Conservation (phyloP, 345 rosid species). For the Heritiera fomes region DNA sequence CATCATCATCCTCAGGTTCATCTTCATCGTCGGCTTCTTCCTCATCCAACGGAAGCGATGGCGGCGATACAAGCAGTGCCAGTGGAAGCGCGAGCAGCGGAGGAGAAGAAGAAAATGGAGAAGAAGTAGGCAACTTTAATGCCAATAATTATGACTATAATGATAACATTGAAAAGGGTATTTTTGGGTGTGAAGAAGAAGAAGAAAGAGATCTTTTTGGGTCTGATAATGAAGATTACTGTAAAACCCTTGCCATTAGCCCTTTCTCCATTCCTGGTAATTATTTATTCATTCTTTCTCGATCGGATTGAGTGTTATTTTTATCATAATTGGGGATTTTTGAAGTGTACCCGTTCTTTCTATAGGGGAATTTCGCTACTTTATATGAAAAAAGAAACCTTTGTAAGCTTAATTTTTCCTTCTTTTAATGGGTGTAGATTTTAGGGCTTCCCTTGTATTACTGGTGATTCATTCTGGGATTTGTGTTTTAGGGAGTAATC, state of each 20-base stretch:
- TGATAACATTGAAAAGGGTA: slow-evolving; percentile 15
- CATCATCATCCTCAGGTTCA: slow-evolving; percentile 1
- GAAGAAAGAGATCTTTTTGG: slow-evolving; percentile 66
- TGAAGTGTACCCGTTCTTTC: background rate
- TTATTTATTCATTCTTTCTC: background rate
- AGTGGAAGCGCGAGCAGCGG: slow-evolving; percentile 55
- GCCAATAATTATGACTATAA: slow-evolving; percentile 18
- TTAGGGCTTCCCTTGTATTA: background rate
- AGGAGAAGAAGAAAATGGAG: slow-evolving; percentile 48
- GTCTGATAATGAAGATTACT: slow-evolving; percentile 84
- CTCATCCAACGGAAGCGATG: slow-evolving; percentile 37
- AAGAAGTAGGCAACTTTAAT: slow-evolving; percentile 35
- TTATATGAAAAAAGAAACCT: background rate
- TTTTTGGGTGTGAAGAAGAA: slow-evolving; percentile 4
- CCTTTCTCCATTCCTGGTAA: slow-evolving; percentile 75
- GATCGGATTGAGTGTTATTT: background rate
- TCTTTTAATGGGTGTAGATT: background rate
- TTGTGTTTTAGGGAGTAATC: slow-evolving; percentile 4
- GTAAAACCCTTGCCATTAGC: slow-evolving; percentile 67
- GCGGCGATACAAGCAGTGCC: slow-evolving; percentile 44
- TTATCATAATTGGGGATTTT: background rate
- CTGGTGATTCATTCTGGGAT: background rate
- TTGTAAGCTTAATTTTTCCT: background rate
- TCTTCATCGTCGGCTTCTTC: slow-evolving; percentile 4
- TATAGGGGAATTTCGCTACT: background rate